A percentile compares a stretch with the other conserved stretches of the same genome.
These are phyloP conservation scores for Apocynum venetum DNA, from an alignment of 257 asterid species.

Conservation along the genomic window DNA sequence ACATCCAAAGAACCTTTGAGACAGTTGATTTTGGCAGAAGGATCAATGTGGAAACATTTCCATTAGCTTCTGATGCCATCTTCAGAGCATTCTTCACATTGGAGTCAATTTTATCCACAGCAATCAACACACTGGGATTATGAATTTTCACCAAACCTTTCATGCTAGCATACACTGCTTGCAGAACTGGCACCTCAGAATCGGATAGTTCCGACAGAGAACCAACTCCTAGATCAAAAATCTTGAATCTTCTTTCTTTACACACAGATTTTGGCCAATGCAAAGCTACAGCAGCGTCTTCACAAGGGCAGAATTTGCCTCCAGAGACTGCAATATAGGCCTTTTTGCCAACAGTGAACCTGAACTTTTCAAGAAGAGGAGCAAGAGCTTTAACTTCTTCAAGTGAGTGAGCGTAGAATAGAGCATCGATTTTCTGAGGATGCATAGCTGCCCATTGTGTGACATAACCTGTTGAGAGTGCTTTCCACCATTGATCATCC, in stretches of 20 bases:
- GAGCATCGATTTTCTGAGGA: conserved; percentile 86
- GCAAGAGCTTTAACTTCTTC: conserved; percentile 70
- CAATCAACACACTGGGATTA: conserved; percentile 75
- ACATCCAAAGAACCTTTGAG: conserved; percentile 81
- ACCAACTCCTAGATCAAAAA: conserved; percentile 72
- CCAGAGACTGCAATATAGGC: conserved; percentile 87
- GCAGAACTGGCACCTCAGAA: conserved; percentile 78
- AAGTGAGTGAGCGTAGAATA: conserved; percentile 77
- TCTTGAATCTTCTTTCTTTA: conserved; percentile 81
- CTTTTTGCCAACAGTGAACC: conserved; percentile 69
- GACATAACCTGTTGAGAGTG: conserved; percentile 80
- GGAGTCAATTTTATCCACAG: conserved; percentile 53
- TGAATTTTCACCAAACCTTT: conserved; percentile 82
- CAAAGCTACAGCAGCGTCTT: conserved; percentile 61
- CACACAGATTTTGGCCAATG: conserved; percentile 81
- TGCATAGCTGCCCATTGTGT: conserved; percentile 96
- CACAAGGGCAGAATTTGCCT: conserved; percentile 78
- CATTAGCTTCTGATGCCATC: conserved; percentile 56
- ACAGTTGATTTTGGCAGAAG: conserved; percentile 63
- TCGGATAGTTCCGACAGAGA: conserved; percentile 51
- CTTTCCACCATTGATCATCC: conserved; percentile 98
- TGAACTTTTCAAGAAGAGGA: conserved; percentile 80
- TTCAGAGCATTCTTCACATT: conserved; percentile 72
- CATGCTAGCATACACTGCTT: conserved; percentile 82
- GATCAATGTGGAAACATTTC: conserved; percentile 44